Percentiles rank a stretch among this genome's conserved stretches.
Evolutionary conservation across 129 eudicot genomes (phyloP).

Genomic region (Erigeron canadensis): DNA sequence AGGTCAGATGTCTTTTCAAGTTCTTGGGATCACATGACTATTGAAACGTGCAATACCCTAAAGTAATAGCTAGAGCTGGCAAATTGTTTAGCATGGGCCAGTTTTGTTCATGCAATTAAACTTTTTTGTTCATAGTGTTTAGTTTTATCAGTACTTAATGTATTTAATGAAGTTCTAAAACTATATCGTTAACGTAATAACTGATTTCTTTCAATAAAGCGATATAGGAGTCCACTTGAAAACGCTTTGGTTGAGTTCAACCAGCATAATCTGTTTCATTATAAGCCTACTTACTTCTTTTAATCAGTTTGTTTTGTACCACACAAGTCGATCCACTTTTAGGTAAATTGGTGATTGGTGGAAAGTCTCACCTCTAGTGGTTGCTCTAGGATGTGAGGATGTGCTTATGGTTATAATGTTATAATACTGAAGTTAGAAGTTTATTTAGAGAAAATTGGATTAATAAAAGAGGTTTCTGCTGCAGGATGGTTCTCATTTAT

Average conservation of each 20-base stretch:
- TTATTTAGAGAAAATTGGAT: background rate
- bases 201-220: background rate
- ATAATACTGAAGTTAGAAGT: slow-evolving; percentile 6
- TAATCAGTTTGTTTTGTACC: no score
- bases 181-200: background rate
- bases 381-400: no score
- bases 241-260: no score
- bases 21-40: slow-evolving; percentile 11
- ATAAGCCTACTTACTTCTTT: no score
- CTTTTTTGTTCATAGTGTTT: background rate
- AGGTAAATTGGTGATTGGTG: no score
- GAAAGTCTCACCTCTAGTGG: no score
- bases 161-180: no score
- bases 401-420: slow-evolving; percentile 9
- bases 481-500: slow-evolving; percentile 96
- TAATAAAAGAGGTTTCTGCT: slow-evolving; percentile 19
- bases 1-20: slow-evolving; percentile 34
- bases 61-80: background rate
- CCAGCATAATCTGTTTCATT: no score
- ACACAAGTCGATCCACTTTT: no score
- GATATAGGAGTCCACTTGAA: background rate
- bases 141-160: background rate
- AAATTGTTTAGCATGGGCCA: background rate
- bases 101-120: background rate
- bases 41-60: slow-evolving; percentile 16